Percentiles rank a stretch among this genome's conserved stretches.
These are phyloP conservation scores for Macrophomina tecta DNA, from an alignment of 2,329 filamentous ascomycete genomes.

Conservation along the genomic window DNA sequence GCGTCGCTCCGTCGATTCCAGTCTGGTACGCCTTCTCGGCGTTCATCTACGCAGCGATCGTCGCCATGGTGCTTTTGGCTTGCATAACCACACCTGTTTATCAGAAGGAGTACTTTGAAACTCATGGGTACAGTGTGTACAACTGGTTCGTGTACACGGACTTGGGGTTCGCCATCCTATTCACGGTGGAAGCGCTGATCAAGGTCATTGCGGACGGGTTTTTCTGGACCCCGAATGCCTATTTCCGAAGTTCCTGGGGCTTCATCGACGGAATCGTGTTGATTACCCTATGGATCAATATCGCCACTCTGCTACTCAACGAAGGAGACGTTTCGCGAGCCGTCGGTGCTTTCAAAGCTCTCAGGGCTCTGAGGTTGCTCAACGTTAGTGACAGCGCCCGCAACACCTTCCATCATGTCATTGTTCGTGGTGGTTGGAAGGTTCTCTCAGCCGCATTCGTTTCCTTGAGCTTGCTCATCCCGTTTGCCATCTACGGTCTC, in stretches of 20 bases:
- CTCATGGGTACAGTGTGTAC: slow-evolving; percentile 62
- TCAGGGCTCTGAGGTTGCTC: slow-evolving; percentile 86
- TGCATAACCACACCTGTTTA: slow-evolving; percentile 95
- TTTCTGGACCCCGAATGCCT: slow-evolving; percentile 96
- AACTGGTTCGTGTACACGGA: slow-evolving; percentile 98
- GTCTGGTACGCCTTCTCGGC: slow-evolving; percentile 94
- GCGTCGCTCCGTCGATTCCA: slow-evolving; percentile 84
- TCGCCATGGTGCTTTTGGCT: slow-evolving; percentile 96
- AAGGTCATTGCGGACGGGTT: slow-evolving; percentile 96
- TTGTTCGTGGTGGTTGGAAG: slow-evolving; percentile 93
- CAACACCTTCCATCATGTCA: slow-evolving; percentile 95
- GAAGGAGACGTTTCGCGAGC: slow-evolving; percentile 86
- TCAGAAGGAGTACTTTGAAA: slow-evolving; percentile 82
- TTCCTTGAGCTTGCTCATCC: slow-evolving; percentile 90
- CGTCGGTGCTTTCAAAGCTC: slow-evolving; percentile 94
- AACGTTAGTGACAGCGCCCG: slow-evolving; percentile 96
- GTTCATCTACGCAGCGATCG: slow-evolving; percentile 90
- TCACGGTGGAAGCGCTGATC: slow-evolving; percentile 83
- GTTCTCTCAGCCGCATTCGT: slow-evolving; percentile 92
- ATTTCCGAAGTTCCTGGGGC: slow-evolving; percentile 95
- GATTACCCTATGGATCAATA: slow-evolving; percentile 93
- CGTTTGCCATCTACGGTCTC: slow-evolving; percentile 93
- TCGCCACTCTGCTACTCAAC: slow-evolving; percentile 79
- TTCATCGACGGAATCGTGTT: slow-evolving; percentile 93
- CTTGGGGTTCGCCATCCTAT: slow-evolving; percentile 84